Evolutionary conservation across 179 eudicot species (phyloP).

Genomic region (Silene coronaria): DNA sequence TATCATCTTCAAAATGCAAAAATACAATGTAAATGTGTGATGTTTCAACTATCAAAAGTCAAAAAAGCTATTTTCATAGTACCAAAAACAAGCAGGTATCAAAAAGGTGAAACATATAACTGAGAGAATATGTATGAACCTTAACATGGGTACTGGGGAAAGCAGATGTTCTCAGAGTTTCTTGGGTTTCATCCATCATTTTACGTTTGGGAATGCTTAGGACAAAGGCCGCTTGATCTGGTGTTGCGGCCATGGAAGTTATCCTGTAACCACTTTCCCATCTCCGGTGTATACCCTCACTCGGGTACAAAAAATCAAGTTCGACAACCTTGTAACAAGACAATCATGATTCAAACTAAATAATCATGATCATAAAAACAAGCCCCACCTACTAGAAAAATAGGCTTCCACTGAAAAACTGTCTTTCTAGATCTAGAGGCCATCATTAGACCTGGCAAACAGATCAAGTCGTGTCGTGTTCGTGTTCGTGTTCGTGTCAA

Average conservation of each 20-base stretch:
- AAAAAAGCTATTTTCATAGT: background rate
- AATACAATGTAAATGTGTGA: no score
- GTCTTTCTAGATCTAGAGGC: background rate
- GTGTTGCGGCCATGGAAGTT: slow-evolving; percentile 86
- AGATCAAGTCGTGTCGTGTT: no score
- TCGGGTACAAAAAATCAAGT: slow-evolving; percentile 88
- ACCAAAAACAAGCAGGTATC: background rate
- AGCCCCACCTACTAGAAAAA: no score
- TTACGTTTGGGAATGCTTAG: slow-evolving; percentile 80
- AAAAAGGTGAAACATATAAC: background rate
- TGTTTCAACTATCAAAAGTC: no score
- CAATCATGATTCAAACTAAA: background rate
- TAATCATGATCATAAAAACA: background rate
- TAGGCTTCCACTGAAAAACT: background rate
- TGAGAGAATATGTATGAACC: slow-evolving; percentile 32
- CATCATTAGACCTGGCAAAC: no score
- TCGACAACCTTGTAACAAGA: slow-evolving; percentile 58
- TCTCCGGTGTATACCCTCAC: slow-evolving; percentile 86
- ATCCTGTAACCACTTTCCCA: slow-evolving; percentile 90
- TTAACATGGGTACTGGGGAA: slow-evolving; percentile 93
- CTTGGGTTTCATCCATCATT: slow-evolving; percentile 80
- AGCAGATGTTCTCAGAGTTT: slow-evolving; percentile 81
- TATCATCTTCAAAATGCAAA: no score
- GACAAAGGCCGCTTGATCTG: slow-evolving; percentile 86
- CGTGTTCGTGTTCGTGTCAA: no score